A percentile compares a stretch with the other conserved stretches of the same genome.
Conservation (phyloP, 805 yeast species). For the Saccharomycopsis sp. region DNA sequence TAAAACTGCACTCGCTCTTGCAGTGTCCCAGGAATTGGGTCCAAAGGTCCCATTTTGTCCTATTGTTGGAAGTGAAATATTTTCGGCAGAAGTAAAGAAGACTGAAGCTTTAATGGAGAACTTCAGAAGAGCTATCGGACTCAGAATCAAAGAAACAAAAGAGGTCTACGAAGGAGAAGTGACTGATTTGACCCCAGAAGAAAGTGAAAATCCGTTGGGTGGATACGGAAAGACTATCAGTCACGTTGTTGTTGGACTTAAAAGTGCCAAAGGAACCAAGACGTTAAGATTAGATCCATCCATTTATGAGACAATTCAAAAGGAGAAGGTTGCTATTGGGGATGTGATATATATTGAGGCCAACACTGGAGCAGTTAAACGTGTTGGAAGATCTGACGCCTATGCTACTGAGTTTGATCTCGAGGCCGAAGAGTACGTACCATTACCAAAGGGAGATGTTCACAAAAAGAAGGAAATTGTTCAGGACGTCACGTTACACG, state of each 20-base stretch:
- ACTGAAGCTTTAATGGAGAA: constrained; percentile 96
- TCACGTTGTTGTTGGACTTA: constrained; percentile 90
- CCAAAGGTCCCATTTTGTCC: constrained; percentile 98
- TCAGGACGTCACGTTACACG: constrained; percentile 95
- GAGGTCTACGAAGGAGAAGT: constrained; percentile 99
- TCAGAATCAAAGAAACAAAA: constrained; percentile 92
- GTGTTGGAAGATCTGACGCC: constrained; percentile 98
- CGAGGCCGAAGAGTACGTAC: constrained; percentile 98
- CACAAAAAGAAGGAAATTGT: constrained; percentile 97
- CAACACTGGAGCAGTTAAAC: constrained; percentile 93
- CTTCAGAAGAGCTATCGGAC: constrained; percentile 92
- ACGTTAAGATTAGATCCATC: constrained; percentile 84
- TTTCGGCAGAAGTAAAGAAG: constrained; percentile 93
- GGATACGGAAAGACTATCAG: constrained; percentile 96
- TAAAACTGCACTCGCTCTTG: constrained; percentile 94
- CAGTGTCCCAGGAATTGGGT: constrained; percentile 92
- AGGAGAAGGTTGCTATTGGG: constrained; percentile 90
- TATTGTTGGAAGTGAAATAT: constrained; percentile 89
- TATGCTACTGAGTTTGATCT: constrained; percentile 97
- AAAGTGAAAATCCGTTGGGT: constrained; percentile 92
- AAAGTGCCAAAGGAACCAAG: constrained; percentile 88
- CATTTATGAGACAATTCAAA: constrained; percentile 88
- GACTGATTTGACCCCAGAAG: constrained; percentile 91
- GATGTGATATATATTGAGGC: constrained; percentile 97
- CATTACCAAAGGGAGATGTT: constrained; percentile 97